These are phyloP conservation scores for Cucumis sativus DNA, from an alignment of 306 rosid genomes.

Conservation along the genomic window DNA sequence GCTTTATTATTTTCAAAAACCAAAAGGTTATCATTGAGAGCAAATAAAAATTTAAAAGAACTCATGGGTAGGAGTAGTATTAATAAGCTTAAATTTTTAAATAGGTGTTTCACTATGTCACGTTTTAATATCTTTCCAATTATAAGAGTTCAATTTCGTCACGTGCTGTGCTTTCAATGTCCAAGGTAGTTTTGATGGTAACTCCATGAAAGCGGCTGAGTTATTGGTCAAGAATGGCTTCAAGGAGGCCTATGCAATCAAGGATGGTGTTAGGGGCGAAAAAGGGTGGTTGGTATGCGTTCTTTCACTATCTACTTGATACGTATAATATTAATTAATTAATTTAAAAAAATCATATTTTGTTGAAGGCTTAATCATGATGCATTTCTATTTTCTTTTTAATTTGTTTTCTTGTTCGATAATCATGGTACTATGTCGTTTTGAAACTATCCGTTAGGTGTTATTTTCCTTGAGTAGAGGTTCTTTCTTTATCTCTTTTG, in stretches of 20 bases:
- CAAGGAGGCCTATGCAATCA: constrained; percentile 81
- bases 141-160: constrained; percentile 13
- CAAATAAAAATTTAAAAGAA: no score
- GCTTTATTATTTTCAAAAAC: no score
- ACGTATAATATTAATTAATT: no score
- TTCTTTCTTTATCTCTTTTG: background rate
- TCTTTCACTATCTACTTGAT: constrained; percentile 7
- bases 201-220: constrained; percentile 84
- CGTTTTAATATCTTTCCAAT: background rate
- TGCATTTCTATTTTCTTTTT: background rate
- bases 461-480: no score
- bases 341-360: background rate
- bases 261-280: constrained; percentile 74
- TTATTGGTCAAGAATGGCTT: constrained; percentile 79
- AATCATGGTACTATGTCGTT: no score
- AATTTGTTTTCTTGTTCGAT: background rate
- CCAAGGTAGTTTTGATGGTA: constrained; percentile 92
- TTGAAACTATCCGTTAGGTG: no score
- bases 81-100: no score
- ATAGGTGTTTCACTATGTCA: background rate
- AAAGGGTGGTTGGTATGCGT: constrained; percentile 80
- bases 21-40: no score
- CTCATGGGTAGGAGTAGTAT: no score
- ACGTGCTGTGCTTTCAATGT: constrained; percentile 36
- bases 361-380: constrained; percentile 2